Evolutionary conservation across 257 asterid genomes (phyloP).

Genomic region (Phtheirospermum japonicum): DNA sequence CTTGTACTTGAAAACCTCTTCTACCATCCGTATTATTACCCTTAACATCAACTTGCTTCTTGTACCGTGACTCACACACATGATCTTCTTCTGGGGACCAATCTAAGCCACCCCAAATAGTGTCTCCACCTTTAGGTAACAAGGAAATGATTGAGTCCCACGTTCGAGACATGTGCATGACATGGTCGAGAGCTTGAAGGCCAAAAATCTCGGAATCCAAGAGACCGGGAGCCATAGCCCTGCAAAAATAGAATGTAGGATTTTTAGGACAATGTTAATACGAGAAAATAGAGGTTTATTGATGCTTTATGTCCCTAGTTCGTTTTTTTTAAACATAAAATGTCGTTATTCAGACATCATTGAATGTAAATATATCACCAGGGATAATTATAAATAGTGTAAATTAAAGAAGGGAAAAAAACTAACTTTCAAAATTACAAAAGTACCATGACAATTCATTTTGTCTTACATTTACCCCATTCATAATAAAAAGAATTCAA

Average conservation of each 20-base stretch:
- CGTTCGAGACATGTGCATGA: conserved; percentile 67
- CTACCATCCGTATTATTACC: conserved; percentile 36
- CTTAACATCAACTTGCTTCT: conserved; percentile 26
- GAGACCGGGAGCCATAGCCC: conserved; percentile 82
- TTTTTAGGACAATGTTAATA: background rate
- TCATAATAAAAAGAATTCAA: too few relatives aligned
- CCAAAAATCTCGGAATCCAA: conserved; percentile 67
- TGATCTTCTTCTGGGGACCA: conserved; percentile 86
- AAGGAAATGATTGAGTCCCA: conserved; percentile 81
- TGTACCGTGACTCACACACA: conserved; percentile 41
- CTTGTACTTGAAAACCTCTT: conserved; percentile 36
- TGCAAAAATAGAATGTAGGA: conserved; percentile 26
- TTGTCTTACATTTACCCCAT: too few relatives aligned
- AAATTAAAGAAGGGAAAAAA: too few relatives aligned
- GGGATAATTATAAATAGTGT: too few relatives aligned
- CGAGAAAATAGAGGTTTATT: background rate
- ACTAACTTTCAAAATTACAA: too few relatives aligned
- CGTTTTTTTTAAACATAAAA: too few relatives aligned
- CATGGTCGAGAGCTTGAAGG: conserved; percentile 70
- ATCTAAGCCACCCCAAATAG: conserved; percentile 81
- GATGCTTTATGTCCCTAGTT: background rate
- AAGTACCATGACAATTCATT: too few relatives aligned
- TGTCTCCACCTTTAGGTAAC: conserved; percentile 91
- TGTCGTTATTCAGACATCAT: too few relatives aligned
- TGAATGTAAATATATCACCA: too few relatives aligned